Base-by-base conservation (phyloP, 2,329 filamentous ascomycete genomes). In the Mycocentrospora acerina region DNA sequence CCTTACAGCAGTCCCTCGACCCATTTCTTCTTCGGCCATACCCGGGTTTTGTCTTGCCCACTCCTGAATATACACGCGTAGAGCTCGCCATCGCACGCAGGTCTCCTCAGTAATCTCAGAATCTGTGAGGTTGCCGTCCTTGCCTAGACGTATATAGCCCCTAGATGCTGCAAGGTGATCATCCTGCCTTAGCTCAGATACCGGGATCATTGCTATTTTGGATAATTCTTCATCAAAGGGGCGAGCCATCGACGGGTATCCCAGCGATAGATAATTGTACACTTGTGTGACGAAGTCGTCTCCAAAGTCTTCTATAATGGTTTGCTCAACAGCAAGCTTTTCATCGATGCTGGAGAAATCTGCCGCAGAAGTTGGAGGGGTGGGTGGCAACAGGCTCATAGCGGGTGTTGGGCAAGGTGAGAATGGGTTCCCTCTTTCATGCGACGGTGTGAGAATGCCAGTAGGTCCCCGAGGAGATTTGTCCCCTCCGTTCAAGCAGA, bases 261-360 rank as follows among this genome's bases (percentile, higher is more conserved):
- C 91, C 4, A 97, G 78, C 0, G 89, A 95, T 12, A 97, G 77
- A 67, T 97, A 97, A 67, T 97, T 96, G 76, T 94, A 97, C 7
- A 97, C 90, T 67, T 97, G 91, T 0, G 90, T 95, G 39, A 96
- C 82, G 63, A 96, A 95, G 3, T 75, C 75, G 62, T 95, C 88
- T 44, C 84, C 76, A 57, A 93, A 95, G 66, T 95, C 90, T 22
- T 70, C 64, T 18, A 76, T 69, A 28, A 82, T 74, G 9, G 70
- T 61, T 71, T 69, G 64, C 46, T 77, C 72, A 5, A 60, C 53
- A 24, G 59, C 62, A 29, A 75, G 64, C 38, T 67, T 68, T 28
- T 67, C 64, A 32, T 69, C 62, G 19, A 75, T 66, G 35, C 62
- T 60, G 25, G 71, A 64, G 40, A 75, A 68, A 22, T 67, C 60